Conservation (phyloP, 305 asterid genomes). For the Andrographis paniculata region DNA sequence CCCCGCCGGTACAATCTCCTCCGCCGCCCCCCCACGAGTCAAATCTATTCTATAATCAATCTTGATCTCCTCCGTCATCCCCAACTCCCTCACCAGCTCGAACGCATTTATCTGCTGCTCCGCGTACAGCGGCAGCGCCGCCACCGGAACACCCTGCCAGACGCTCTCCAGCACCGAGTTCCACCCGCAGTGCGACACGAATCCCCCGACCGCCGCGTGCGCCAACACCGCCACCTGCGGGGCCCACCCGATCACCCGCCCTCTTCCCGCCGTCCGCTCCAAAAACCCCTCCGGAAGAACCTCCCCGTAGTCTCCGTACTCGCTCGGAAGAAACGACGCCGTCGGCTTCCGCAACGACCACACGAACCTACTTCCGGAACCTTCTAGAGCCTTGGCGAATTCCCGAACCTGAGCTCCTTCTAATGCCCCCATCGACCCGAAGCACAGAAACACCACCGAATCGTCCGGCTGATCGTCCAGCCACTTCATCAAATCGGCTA, state of each 20-base stretch:
- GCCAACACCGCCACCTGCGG: conserved; percentile 45
- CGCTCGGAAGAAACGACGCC: no score
- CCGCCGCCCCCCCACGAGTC: not conserved
- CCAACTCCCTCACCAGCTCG: conserved; percentile 3
- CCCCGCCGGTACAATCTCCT: not conserved
- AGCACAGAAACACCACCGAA: no score
- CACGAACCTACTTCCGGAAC: conserved; percentile 30
- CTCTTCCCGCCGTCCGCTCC: conserved; percentile 32
- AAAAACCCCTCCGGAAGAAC: conserved; percentile 38
- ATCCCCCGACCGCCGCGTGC: conserved; percentile 51
- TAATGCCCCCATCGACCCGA: conserved; percentile 49
- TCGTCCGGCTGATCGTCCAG: not conserved
- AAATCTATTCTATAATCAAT: not conserved
- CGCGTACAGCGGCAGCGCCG: conserved; percentile 1
- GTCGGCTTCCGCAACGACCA: conserved; percentile 59
- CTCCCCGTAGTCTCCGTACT: conserved; percentile 34
- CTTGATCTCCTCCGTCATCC: not conserved
- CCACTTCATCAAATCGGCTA: not conserved
- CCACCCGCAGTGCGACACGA: conserved; percentile 65
- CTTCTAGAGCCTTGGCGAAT: conserved; percentile 65
- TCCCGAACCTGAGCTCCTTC: conserved; percentile 38
- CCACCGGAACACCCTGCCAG: conserved; percentile 30
- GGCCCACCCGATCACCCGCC: conserved; percentile 54
- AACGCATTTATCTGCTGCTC: conserved; percentile 12
- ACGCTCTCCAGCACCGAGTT: conserved; percentile 51